Conservation (phyloP, 1,284 basidiomycete species). For the Pseudozyma flocculosa region DNA sequence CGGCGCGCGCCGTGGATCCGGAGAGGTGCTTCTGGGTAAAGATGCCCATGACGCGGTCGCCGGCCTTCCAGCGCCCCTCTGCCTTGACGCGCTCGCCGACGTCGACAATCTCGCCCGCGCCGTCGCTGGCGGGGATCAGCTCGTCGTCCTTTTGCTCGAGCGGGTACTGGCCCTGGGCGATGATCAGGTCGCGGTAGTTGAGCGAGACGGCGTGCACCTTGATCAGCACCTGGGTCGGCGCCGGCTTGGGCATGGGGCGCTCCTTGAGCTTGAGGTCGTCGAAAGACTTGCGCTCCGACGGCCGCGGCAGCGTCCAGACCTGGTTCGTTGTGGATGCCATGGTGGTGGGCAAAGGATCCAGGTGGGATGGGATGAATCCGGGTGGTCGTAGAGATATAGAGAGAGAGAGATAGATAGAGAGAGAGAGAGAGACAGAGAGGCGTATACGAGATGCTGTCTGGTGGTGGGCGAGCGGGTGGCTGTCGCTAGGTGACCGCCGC, state of each 20-base stretch:
- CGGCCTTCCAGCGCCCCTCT: conserved; percentile 60
- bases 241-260: conserved; percentile 33
- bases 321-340: conserved; percentile 9
- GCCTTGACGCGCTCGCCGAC: conserved; percentile 64
- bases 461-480: too few species aligned
- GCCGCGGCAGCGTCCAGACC: conserved; percentile 24
- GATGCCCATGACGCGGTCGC: conserved; percentile 64
- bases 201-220: conserved; percentile 58
- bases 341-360: too few species aligned
- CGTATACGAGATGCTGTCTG: too few species aligned
- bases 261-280: conserved; percentile 23
- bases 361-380: too few species aligned
- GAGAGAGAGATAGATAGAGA: too few species aligned
- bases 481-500: too few species aligned
- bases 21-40: conserved; percentile 54
- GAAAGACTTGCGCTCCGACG: conserved; percentile 25
- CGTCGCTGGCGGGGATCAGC: conserved; percentile 66
- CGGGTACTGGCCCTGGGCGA: conserved; percentile 29
- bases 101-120: conserved; percentile 66
- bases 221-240: conserved; percentile 44
- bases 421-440: too few species aligned
- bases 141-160: conserved; percentile 29
- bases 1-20: conserved; percentile 50
- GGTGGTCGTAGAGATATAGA: too few species aligned
- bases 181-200: conserved; percentile 57